These are phyloP conservation scores for Pseudofabraea citricarpa DNA, from an alignment of 2,329 filamentous ascomycete genomes.

Conservation along the genomic window DNA sequence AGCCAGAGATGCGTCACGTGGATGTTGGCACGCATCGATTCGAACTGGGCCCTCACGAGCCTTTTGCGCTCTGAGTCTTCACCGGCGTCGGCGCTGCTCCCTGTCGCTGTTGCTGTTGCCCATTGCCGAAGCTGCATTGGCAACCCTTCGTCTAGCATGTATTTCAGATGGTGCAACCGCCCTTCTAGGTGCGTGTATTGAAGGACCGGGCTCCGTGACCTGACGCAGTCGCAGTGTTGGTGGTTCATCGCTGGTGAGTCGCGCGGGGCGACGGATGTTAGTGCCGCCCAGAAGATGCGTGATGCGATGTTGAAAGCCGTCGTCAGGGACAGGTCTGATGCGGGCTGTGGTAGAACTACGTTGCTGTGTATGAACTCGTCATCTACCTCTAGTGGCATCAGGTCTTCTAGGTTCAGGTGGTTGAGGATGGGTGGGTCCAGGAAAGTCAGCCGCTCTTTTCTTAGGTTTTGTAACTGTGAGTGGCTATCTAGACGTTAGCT, in stretches of 20 bases:
- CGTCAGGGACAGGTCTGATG: slow-evolving; percentile 16
- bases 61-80: slow-evolving; percentile 11
- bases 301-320: slow-evolving; percentile 27
- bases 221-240: background rate
- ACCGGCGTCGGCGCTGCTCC: background rate
- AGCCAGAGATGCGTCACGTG: slow-evolving; percentile 34
- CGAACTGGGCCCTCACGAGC: slow-evolving; percentile 12
- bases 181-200: slow-evolving; percentile 19
- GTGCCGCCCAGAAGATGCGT: slow-evolving; percentile 20
- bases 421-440: slow-evolving; percentile 22
- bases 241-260: background rate
- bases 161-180: slow-evolving; percentile 25
- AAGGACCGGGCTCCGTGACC: slow-evolving; percentile 1
- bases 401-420: slow-evolving; percentile 26
- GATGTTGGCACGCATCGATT: slow-evolving; percentile 29
- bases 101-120: slow-evolving; percentile 6
- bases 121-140: slow-evolving; percentile 23
- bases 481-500: background rate
- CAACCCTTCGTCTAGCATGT: slow-evolving; percentile 24
- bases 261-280: slow-evolving; percentile 4
- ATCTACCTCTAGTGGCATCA: slow-evolving; percentile 28
- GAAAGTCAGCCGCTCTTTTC: background rate
- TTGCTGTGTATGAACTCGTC: slow-evolving; percentile 28
- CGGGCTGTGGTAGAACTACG: slow-evolving; percentile 3
- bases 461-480: slow-evolving; percentile 12